Evolutionary conservation across 257 asterid species (phyloP).

Genomic region (Nicotiana undulata): DNA sequence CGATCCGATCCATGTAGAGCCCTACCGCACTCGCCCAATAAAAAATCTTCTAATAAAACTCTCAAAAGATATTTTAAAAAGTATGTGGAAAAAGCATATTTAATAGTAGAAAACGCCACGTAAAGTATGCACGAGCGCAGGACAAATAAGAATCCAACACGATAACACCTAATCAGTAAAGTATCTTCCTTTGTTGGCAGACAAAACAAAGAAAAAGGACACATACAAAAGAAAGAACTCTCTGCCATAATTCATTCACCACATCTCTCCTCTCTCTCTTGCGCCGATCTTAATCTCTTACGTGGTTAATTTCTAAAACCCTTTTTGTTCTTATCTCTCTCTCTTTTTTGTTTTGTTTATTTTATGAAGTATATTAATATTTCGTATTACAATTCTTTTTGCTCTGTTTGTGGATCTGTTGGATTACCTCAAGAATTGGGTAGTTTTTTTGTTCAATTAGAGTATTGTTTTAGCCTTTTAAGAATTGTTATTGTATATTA

Average conservation of each 20-base stretch:
- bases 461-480: background rate
- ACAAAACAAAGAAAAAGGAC: background rate
- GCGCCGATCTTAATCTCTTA: background rate
- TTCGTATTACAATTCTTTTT: background rate
- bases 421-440: background rate
- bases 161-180: background rate
- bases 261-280: background rate
- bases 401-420: background rate
- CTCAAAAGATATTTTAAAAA: background rate
- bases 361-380: background rate
- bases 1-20: no score
- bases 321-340: background rate
- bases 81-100: background rate
- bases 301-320: background rate
- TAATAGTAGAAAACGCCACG: background rate
- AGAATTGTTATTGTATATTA: background rate
- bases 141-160: constrained; percentile 3
- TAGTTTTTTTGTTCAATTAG: background rate
- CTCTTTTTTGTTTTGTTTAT: background rate
- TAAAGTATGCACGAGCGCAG: background rate
- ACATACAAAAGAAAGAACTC: background rate
- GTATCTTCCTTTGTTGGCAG: background rate
- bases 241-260: background rate
- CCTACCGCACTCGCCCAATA: no score
- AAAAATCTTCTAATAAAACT: no score